Percentiles rank a stretch among this genome's conserved stretches.
Conservation (phyloP, 2,329 filamentous ascomycete species). For the Diaporthe sp. region DNA sequence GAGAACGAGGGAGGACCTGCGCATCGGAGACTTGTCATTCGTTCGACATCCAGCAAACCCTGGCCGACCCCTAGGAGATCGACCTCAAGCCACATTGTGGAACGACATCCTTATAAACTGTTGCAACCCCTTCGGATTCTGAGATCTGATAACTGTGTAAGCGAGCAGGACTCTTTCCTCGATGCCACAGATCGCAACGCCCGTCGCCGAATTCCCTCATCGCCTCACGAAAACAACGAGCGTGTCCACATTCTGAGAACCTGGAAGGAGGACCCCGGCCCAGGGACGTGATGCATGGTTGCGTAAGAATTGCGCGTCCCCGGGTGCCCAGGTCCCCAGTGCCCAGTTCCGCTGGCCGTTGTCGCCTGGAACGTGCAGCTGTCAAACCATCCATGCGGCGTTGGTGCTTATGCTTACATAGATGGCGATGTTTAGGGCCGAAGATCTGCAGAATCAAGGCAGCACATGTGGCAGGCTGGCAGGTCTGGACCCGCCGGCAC, state of each 20-base stretch:
- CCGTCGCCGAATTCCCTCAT: not conserved
- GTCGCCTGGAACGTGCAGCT: slow-evolving; percentile 10
- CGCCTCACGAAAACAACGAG: not conserved
- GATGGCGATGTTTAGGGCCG: slow-evolving; percentile 18
- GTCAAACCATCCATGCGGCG: slow-evolving; percentile 9
- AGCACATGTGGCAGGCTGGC: slow-evolving; percentile 12
- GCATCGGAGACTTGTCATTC: slow-evolving; percentile 35
- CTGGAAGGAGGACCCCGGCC: not conserved
- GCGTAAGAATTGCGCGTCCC: slow-evolving; percentile 17
- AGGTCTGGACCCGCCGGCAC: not conserved
- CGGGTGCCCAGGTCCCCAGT: not conserved
- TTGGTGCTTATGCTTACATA: slow-evolving; percentile 29
- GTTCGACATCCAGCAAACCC: slow-evolving; percentile 1
- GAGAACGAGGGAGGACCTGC: not conserved
- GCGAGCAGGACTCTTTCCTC: slow-evolving; percentile 1
- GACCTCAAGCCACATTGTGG: slow-evolving; percentile 19
- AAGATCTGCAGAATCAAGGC: slow-evolving; percentile 18
- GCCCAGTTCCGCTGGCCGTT: not conserved
- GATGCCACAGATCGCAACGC: slow-evolving; percentile 23
- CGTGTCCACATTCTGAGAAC: not conserved
- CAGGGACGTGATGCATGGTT: slow-evolving; percentile 28
- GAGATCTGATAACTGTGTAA: slow-evolving; percentile 30
- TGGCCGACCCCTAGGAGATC: slow-evolving; percentile 13
- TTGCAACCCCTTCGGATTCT: slow-evolving; percentile 28
- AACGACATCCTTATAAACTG: slow-evolving; percentile 2